Percentiles rank a stretch among this genome's conserved stretches.
Evolutionary conservation across 164 flowering plant species (phyloP).

Genomic region (Warburgia ugandensis): DNA sequence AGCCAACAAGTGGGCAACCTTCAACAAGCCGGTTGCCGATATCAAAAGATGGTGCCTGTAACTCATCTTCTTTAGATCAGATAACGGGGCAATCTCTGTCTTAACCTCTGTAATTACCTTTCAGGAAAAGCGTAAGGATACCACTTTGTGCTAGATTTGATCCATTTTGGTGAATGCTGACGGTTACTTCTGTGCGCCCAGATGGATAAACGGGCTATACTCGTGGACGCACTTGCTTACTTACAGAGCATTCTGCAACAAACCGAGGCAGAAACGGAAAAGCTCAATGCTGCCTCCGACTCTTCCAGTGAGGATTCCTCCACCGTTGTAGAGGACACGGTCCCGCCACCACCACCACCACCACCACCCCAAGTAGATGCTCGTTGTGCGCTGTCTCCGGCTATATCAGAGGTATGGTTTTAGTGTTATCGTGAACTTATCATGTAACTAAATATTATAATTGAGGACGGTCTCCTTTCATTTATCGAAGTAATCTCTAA

Average conservation of each 20-base stretch:
- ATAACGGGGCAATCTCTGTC: background rate
- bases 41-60: too few species aligned
- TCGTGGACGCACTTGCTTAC: conserved; percentile 17
- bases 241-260: conserved; percentile 15
- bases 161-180: too few species aligned
- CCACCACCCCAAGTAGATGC: background rate
- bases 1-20: too few species aligned
- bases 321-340: background rate
- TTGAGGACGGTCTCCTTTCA: too few species aligned
- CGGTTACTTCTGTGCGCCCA: background rate
- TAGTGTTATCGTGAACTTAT: too few species aligned
- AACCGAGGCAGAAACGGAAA: conserved; percentile 5
- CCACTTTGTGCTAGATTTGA: background rate
- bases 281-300: background rate
- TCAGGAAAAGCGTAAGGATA: background rate
- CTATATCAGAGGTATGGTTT: background rate
- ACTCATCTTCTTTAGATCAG: background rate
- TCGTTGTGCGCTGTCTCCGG: background rate
- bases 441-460: too few species aligned
- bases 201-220: conserved; percentile 21
- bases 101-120: background rate
- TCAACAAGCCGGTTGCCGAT: too few species aligned
- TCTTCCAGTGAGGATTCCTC: background rate
- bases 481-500: too few species aligned
- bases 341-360: background rate